phyloP scores from a whole-genome alignment of 148 eudicot species.

The Limonium bicolor region DNA sequence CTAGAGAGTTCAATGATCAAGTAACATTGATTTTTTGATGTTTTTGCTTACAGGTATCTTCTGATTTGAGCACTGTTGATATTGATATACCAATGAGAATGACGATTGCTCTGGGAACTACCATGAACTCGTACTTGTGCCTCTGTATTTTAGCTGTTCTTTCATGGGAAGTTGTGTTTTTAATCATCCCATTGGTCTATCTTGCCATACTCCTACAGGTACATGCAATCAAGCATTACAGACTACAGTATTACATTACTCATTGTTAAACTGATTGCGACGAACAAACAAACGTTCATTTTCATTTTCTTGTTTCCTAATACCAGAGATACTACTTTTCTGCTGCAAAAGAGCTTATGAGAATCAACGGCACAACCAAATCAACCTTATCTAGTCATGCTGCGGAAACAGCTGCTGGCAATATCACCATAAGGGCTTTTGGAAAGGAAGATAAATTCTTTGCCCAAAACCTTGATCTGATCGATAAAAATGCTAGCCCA shows the following conservation, averaged over 20 bases:
- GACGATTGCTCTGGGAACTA: conserved; percentile 4
- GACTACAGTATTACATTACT: no score
- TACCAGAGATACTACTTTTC: conserved; percentile 15
- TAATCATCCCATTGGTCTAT: conserved; percentile 19
- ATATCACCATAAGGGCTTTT: conserved; percentile 26
- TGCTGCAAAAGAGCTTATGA: conserved; percentile 28
- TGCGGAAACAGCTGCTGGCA: conserved; percentile 25
- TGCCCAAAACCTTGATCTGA: conserved; percentile 2
- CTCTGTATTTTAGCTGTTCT: conserved; percentile 14
- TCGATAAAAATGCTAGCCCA: conserved; percentile 4
- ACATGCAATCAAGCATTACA: neutral
- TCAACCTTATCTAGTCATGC: conserved; percentile 21
- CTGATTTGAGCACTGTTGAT: conserved; percentile 22
- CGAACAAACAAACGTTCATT: no score
- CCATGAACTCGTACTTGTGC: conserved; percentile 16
- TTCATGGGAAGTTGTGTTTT: conserved; percentile 24
- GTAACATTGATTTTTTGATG: neutral
- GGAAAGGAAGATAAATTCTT: conserved; percentile 19
- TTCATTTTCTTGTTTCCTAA: no score
- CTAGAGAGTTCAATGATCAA: neutral
- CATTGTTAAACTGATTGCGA: no score
- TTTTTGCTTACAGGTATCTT: conserved; percentile 18
- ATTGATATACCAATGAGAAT: conserved; percentile 15
- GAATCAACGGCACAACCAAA: conserved; percentile 28
- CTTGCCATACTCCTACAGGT: conserved; percentile 21